phyloP scores from a whole-genome alignment of 2,329 filamentous ascomycete genomes.

The Xenoacremonium recifei region DNA sequence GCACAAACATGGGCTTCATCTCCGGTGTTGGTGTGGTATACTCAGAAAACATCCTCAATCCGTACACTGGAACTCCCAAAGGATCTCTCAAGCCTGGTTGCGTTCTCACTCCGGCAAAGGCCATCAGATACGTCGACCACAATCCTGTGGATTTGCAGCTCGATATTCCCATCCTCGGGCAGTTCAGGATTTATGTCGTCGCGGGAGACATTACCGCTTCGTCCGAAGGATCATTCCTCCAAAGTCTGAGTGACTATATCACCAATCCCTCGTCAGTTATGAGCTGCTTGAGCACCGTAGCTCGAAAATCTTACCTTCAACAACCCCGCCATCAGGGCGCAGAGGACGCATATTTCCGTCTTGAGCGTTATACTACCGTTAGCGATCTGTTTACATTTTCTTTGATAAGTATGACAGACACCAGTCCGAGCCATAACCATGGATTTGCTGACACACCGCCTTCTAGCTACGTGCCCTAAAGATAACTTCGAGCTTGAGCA shows the following conservation, averaged over 20 bases:
- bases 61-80: constrained; percentile 29
- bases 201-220: constrained; percentile 56
- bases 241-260: constrained; percentile 55
- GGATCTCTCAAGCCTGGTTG: constrained; percentile 50
- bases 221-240: constrained; percentile 49
- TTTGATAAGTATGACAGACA: constrained; percentile 63
- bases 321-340: constrained; percentile 55
- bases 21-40: constrained; percentile 67
- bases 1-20: constrained; percentile 68
- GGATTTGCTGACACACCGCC: too few species aligned
- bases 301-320: constrained; percentile 57
- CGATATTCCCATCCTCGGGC: constrained; percentile 71
- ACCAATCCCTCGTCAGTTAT: constrained; percentile 48
- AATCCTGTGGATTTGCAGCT: constrained; percentile 75
- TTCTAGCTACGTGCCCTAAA: constrained; percentile 12
- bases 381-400: constrained; percentile 67
- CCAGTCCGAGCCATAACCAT: too few species aligned
- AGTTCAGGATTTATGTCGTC: constrained; percentile 73
- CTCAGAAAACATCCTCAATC: constrained; percentile 48
- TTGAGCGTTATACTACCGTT: constrained; percentile 64
- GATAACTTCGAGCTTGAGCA: constrained; percentile 14
- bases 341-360: constrained; percentile 63
- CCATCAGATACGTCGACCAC: constrained; percentile 70
- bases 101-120: constrained; percentile 63
- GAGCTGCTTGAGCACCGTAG: constrained; percentile 54